Conservation (phyloP, 2,329 filamentous ascomycete species). For the Tolypocladium nubicola region DNA sequence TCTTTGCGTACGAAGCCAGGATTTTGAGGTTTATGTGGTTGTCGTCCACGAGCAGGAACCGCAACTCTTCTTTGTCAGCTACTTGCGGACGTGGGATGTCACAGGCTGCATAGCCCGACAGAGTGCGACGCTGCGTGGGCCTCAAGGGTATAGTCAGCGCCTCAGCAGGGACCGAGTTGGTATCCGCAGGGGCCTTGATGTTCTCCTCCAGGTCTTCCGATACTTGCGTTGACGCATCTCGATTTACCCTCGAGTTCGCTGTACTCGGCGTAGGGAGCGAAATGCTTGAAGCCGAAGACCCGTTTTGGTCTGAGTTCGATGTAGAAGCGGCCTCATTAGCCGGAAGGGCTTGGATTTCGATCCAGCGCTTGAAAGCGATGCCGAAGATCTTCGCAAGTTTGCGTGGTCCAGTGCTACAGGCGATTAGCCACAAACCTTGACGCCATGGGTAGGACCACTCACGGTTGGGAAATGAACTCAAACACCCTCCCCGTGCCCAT, state of each 20-base stretch:
- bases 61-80: background rate
- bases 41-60: conserved; percentile 21
- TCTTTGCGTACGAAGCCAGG: conserved; percentile 16
- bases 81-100: background rate
- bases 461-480: conserved; percentile 28
- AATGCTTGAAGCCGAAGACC: background rate
- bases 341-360: background rate
- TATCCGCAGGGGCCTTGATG: background rate
- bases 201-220: background rate
- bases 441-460: conserved; percentile 6
- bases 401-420: conserved; percentile 22
- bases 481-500: conserved; percentile 14
- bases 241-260: background rate
- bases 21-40: conserved; percentile 25
- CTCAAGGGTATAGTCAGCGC: background rate
- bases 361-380: background rate
- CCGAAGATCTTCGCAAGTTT: conserved; percentile 16
- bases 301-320: background rate
- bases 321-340: background rate
- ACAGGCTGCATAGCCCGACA: background rate
- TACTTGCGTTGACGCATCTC: background rate
- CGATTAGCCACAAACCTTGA: background rate
- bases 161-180: background rate
- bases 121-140: too few species aligned
- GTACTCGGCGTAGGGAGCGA: too few species aligned